Base-by-base conservation (phyloP, 495 filamentous ascomycete species). In the Neurospora tetraspora region DNA sequence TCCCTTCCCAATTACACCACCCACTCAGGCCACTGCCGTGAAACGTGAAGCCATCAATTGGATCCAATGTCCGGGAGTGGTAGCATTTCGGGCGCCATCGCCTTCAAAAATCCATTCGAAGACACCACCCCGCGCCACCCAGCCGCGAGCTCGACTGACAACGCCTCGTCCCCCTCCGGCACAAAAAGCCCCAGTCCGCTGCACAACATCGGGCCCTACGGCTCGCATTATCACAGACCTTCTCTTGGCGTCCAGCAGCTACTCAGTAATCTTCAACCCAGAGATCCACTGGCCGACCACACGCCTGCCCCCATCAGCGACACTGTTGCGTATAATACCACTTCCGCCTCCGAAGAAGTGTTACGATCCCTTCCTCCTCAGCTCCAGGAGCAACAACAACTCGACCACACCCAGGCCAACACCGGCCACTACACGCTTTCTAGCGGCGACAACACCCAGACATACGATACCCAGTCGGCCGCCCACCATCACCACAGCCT, bases 401-500 rank as follows among this genome's bases (percentile, higher is more conserved):
- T 65, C 53, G 53, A 34, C 27, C 53, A 65, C 27, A 9, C 6
- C 14, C 53, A 65, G 14, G 53, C 27, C 14, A 65, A 65, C 53
- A 34, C 53, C 53, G 53, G 53, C 6, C 53, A 34, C 3, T 65
- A 18, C 14, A 34, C 27, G 31, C 14, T 8, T 34, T 3, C 53
- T 65, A 65, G 53, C 53, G 27, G 27, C 53, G 53, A 34, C 27
- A 65, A 65, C 27, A 65, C 53, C 53, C 53, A 65, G 27, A 36
- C 53, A 6, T 34, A 65, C 53, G 53, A 36, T 34, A 65, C 72
- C 45, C n/a, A 37, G 14, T 23, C 69, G 65, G 53, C 74, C 53
- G n/a, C 38, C 31, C 75, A 69, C n/a, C 69, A 65, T 10, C 69
- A 20, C 38, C 74, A 71, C n/a, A 76, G 74, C 59, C 40, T 80